Evolutionary conservation across 208 protist species (phyloP), one percentile per base, ranked within the genome.

Genomic region (Wallacemonas sp.): DNA sequence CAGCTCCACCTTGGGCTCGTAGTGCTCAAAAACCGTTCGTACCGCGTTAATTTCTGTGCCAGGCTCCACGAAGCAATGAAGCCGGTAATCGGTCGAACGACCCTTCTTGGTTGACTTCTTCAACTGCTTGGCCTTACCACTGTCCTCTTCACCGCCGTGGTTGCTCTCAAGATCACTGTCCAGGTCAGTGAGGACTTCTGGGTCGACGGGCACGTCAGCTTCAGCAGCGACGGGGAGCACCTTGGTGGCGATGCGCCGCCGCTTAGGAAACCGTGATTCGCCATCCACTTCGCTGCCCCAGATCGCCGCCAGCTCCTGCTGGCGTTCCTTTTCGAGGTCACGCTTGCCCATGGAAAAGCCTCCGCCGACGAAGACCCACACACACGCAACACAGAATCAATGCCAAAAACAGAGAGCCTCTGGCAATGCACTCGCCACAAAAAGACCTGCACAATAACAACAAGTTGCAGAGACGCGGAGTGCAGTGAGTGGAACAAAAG

Each of bases 11-110:
- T 93, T 95, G 1, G 89, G 90, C 55, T 90, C 85, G 70, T 95
- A 95, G 5, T 71, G 77, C 36, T 93, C 86, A 58, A 95, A 93
- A 3, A 92, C 86, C 0, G 76, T 91, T 3, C 90, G 84, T 22
- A 95, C 85, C 2, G 71, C 84, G 54, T 95, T 93, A 27, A 78
- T 73, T 57, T 88, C 85, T 21, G 87, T 93, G n/a, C 90, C 90
- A n/a, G 90, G 85, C 41, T 83, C 86, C 26, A 95, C 80, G 65
- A 95, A 93, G 66, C 90, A 95, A 60, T 95, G 90, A 19, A 95
- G 75, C 9, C 90, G 79, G 61, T 93, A 95, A 9, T 77, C 54
- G 24, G 59, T 72, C 0, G 27, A 41, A 24, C 53, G 59, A 37
- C 75, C 76, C 48, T 84, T 87, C 50, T 57, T 68, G 13, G 52